A percentile compares a stretch with the other conserved stretches of the same genome.
Conservation (phyloP, 306 rosid genomes). For the Vigna nakashimae region DNA sequence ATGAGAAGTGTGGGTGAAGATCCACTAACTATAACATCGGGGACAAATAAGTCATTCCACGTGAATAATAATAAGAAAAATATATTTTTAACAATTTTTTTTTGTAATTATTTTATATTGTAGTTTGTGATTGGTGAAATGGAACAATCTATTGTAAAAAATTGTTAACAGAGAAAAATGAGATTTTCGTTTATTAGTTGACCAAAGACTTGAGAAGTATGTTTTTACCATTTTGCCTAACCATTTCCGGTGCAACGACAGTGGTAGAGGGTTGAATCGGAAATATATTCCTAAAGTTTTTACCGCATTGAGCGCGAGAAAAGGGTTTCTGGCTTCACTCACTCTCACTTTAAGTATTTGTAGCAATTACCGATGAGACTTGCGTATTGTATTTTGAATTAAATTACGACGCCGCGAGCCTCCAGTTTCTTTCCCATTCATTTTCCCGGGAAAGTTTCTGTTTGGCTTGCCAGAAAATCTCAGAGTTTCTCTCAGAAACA, state of each 20-base stretch:
- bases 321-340: not conserved
- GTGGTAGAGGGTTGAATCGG: not conserved
- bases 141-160: too few relatives aligned
- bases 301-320: not conserved
- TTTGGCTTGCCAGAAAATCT: conserved; percentile 51
- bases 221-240: not conserved
- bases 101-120: too few relatives aligned
- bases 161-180: too few relatives aligned
- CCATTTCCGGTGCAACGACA: not conserved
- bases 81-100: too few relatives aligned
- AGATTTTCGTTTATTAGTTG: too few relatives aligned
- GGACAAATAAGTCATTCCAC: too few relatives aligned
- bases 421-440: not conserved
- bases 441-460: conserved; percentile 48
- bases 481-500: not conserved
- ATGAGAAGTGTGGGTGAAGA: conserved; percentile 7
- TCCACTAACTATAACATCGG: not conserved
- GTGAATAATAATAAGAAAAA: too few relatives aligned
- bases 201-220: not conserved
- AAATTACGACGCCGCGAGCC: not conserved
- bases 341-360: not conserved
- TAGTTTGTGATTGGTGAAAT: too few relatives aligned
- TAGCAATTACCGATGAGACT: not conserved
- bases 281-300: not conserved
- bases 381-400: not conserved